Evolutionary conservation across 2,329 filamentous ascomycete genomes (phyloP).

Genomic region (Fusarium mangiferae): DNA sequence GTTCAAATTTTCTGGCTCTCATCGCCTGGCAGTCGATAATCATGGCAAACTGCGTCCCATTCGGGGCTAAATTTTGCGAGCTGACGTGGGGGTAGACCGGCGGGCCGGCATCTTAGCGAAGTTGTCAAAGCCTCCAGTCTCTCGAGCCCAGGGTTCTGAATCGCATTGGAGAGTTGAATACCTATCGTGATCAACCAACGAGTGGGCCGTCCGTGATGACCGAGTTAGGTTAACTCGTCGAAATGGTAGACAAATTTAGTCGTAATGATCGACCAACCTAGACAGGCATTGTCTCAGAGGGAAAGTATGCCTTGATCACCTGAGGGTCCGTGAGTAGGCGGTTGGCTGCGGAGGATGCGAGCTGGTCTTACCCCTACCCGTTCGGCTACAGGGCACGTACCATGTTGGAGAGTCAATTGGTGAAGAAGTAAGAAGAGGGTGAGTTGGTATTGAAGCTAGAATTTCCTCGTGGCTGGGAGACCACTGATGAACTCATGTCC

Average conservation of each 20-base stretch:
- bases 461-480: neutral
- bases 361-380: slow-evolving; percentile 31
- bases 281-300: slow-evolving; percentile 40
- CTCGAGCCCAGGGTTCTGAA: neutral
- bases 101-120: neutral
- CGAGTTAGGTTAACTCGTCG: slow-evolving; percentile 13
- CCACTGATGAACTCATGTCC: neutral
- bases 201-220: slow-evolving; percentile 17
- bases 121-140: neutral
- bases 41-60: slow-evolving; percentile 3
- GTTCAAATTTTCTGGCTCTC: neutral
- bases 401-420: slow-evolving; percentile 8
- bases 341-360: slow-evolving; percentile 38
- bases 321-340: slow-evolving; percentile 36
- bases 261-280: slow-evolving; percentile 42
- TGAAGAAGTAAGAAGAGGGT: slow-evolving; percentile 33
- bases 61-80: slow-evolving; percentile 24
- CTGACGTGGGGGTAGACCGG: slow-evolving; percentile 29
- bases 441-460: neutral
- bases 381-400: slow-evolving; percentile 29
- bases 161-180: neutral
- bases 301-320: slow-evolving; percentile 35
- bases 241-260: slow-evolving; percentile 25
- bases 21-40: slow-evolving; percentile 17
- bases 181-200: slow-evolving; percentile 1